A percentile compares a stretch with the other conserved stretches of the same genome.
Conservation (phyloP, 352 stramenopile genomes). For the Achlya hypogyna region DNA sequence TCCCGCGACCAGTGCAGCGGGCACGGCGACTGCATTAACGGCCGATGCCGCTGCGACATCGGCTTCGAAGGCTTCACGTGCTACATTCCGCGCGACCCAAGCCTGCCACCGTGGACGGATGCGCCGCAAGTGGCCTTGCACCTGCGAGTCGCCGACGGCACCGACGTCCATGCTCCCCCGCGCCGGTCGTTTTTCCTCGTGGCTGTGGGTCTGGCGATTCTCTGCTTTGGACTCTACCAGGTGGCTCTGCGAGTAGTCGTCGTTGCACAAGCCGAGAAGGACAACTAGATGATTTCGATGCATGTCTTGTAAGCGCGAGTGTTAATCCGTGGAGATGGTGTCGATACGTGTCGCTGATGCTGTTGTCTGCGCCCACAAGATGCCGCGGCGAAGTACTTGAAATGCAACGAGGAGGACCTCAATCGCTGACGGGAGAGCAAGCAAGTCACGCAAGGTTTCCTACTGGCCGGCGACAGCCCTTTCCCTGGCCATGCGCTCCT, state of each 20-base stretch:
- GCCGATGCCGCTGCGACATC: slow-evolving; percentile 55
- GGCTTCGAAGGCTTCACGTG: slow-evolving; percentile 71
- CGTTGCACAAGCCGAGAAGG: not conserved
- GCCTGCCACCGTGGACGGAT: not conserved
- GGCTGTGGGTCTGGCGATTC: not conserved
- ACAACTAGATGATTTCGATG: not conserved
- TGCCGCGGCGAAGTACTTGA: too few species aligned
- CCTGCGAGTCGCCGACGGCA: not conserved
- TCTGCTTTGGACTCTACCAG: slow-evolving; percentile 8
- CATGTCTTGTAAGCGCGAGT: too few species aligned
- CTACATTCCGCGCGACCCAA: slow-evolving; percentile 43
- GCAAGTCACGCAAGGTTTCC: too few species aligned
- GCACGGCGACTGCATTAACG: slow-evolving; percentile 76
- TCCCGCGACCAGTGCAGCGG: slow-evolving; percentile 76
- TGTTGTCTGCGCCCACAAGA: too few species aligned
- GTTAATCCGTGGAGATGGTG: too few species aligned
- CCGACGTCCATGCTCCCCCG: not conserved
- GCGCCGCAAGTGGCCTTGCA: not conserved
- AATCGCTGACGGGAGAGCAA: too few species aligned
- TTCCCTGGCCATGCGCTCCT: too few species aligned
- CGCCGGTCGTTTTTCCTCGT: not conserved
- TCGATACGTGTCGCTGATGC: too few species aligned
- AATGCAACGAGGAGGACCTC: too few species aligned
- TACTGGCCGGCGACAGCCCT: too few species aligned
- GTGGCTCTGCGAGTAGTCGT: not conserved